Conservation (phyloP, 2,329 filamentous ascomycete species). For the Claviceps sp. region DNA sequence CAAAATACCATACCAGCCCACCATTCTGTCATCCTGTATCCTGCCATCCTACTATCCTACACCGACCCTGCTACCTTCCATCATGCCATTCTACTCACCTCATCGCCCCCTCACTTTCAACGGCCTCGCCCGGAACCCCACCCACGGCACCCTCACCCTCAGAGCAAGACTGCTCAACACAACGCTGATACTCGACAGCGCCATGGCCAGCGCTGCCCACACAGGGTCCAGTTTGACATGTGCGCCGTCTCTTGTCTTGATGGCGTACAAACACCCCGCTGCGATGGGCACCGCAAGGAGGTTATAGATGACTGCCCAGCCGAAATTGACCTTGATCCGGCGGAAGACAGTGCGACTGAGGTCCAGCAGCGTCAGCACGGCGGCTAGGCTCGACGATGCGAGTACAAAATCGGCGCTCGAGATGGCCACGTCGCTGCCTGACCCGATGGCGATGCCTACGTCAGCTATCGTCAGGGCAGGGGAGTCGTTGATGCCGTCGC, state of each 20-base stretch:
- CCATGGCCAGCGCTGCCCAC: slow-evolving; percentile 89
- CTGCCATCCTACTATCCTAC: too few species aligned
- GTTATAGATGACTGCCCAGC: slow-evolving; percentile 77
- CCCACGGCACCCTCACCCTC: slow-evolving; percentile 31
- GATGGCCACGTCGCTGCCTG: slow-evolving; percentile 73
- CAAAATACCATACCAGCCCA: too few species aligned
- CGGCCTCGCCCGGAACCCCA: slow-evolving; percentile 27
- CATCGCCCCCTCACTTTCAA: background rate
- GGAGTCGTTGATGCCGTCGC: slow-evolving; percentile 81
- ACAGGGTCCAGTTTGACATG: slow-evolving; percentile 60
- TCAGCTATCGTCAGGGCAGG: slow-evolving; percentile 70
- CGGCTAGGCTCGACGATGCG: slow-evolving; percentile 54
- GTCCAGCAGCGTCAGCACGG: slow-evolving; percentile 59
- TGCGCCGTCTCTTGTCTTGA: slow-evolving; percentile 29
- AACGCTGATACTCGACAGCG: slow-evolving; percentile 79
- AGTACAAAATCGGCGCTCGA: slow-evolving; percentile 72
- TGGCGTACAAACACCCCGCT: slow-evolving; percentile 60
- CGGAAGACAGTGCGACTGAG: slow-evolving; percentile 61
- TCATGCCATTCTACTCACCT: too few species aligned
- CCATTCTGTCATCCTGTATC: too few species aligned
- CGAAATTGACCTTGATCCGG: slow-evolving; percentile 73
- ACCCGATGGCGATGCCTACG: slow-evolving; percentile 72
- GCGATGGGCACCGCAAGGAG: slow-evolving; percentile 64
- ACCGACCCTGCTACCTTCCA: too few species aligned
- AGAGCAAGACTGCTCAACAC: slow-evolving; percentile 68